phyloP scores from a whole-genome alignment of 2,329 filamentous ascomycete genomes.

The Zasmidium cellare region DNA sequence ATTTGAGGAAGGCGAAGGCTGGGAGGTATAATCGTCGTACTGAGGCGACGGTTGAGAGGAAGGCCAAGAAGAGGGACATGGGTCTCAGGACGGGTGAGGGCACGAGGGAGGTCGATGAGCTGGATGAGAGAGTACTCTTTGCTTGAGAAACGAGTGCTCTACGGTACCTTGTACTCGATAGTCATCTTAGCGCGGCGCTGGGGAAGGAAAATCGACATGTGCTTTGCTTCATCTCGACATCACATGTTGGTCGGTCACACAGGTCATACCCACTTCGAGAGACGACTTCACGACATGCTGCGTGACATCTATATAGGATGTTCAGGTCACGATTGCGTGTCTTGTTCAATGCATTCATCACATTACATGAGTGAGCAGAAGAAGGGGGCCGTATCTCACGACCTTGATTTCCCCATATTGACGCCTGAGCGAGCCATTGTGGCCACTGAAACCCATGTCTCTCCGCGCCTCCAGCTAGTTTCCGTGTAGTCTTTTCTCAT shows the following conservation, averaged over 20 bases:
- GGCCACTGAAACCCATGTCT: conserved; percentile 4
- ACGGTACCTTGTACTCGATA: neutral
- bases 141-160: conserved; percentile 49
- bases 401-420: conserved; percentile 6
- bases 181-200: conserved; percentile 4
- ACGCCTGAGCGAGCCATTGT: conserved; percentile 11
- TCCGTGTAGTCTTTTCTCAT: neutral
- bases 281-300: neutral
- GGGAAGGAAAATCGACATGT: neutral
- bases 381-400: neutral
- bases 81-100: conserved; percentile 70
- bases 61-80: conserved; percentile 73
- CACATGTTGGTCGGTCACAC: too few relatives aligned
- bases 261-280: too few relatives aligned
- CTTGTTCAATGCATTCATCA: neutral
- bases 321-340: neutral
- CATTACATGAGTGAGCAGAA: neutral
- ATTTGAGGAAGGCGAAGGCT: conserved; percentile 74
- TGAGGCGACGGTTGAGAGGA: conserved; percentile 70
- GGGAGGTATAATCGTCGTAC: conserved; percentile 73
- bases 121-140: conserved; percentile 78
- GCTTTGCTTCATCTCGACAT: too few relatives aligned
- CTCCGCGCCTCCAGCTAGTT: neutral
- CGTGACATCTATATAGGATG: neutral
- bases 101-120: conserved; percentile 62